These are phyloP conservation scores for Bacidia rubella DNA, from an alignment of 495 filamentous ascomycete species.

Conservation along the genomic window DNA sequence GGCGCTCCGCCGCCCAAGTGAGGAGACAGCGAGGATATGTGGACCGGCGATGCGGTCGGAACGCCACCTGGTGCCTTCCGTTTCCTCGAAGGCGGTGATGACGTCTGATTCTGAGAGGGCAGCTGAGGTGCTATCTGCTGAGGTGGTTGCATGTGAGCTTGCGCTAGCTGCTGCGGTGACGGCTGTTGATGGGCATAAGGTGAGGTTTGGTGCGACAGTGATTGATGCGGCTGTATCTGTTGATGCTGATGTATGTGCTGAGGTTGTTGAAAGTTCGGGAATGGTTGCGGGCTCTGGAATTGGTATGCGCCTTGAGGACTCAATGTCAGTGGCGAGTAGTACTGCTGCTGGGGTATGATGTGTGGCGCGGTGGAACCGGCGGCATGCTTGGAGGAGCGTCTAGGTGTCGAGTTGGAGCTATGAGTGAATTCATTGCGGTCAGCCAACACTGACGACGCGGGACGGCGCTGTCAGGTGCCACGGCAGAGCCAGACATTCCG, in stretches of 20 bases:
- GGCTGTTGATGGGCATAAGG: constrained; percentile 9
- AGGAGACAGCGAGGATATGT: constrained; percentile 23
- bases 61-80: constrained; percentile 26
- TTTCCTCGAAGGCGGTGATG: constrained; percentile 30
- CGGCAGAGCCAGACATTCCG: constrained; percentile 1
- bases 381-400: constrained; percentile 12
- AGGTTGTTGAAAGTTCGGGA: constrained; percentile 9
- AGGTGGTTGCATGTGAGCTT: constrained; percentile 29
- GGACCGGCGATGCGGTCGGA: constrained; percentile 10
- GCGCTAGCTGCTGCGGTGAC: constrained; percentile 18
- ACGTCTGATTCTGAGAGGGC: constrained; percentile 27
- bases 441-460: not conserved
- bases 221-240: constrained; percentile 31
- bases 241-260: constrained; percentile 33
- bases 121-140: constrained; percentile 22
- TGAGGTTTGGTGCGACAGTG: constrained; percentile 25
- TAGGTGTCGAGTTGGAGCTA: constrained; percentile 11
- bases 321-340: not conserved
- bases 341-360: constrained; percentile 6
- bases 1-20: constrained; percentile 21
- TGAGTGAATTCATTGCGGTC: not conserved
- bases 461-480: not conserved
- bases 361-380: constrained; percentile 6
- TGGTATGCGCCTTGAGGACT: not conserved
- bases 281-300: constrained; percentile 1